These are phyloP conservation scores for Stagonosporopsis chrysanthemi DNA, from an alignment of 2,329 filamentous ascomycete genomes.

Conservation along the genomic window DNA sequence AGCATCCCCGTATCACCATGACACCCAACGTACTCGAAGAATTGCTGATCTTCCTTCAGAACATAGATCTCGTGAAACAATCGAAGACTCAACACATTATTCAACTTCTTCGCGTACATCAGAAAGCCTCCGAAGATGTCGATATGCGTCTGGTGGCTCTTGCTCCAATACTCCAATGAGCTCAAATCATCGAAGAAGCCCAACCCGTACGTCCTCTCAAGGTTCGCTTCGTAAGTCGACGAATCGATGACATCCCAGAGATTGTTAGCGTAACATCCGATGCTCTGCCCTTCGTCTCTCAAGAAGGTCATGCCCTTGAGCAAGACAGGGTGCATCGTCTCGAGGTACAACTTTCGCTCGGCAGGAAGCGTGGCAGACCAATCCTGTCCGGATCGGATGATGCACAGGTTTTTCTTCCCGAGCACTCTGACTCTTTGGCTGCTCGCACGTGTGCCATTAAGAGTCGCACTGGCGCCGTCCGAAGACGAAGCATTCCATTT, in stretches of 20 bases:
- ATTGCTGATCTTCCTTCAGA: constrained; percentile 50
- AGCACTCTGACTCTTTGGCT: constrained; percentile 41
- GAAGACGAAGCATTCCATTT: constrained; percentile 18
- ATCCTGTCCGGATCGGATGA: constrained; percentile 58
- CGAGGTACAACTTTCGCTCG: constrained; percentile 55
- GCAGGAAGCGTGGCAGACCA: constrained; percentile 53
- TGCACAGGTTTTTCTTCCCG: constrained; percentile 52
- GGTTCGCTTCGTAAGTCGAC: constrained; percentile 14
- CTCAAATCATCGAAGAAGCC: constrained; percentile 54
- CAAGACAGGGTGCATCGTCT: constrained; percentile 57
- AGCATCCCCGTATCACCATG: constrained; percentile 50
- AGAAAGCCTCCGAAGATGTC: constrained; percentile 54
- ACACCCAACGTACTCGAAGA: constrained; percentile 55
- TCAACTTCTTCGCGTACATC: constrained; percentile 50
- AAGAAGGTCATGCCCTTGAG: constrained; percentile 56
- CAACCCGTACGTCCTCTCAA: constrained; percentile 52
- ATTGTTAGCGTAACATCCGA: constrained; percentile 55
- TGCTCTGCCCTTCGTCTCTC: constrained; percentile 52
- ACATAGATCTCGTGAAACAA: constrained; percentile 55
- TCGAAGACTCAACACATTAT: constrained; percentile 47
- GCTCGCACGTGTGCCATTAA: neutral
- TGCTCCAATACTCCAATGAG: constrained; percentile 52
- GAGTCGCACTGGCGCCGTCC: neutral
- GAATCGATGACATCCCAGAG: constrained; percentile 54
- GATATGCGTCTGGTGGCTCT: constrained; percentile 51